Evolutionary conservation across 2,329 filamentous ascomycete species (phyloP), one percentile per base, ranked within the genome.

Genomic region (Chrysosporium queenslandicum): DNA sequence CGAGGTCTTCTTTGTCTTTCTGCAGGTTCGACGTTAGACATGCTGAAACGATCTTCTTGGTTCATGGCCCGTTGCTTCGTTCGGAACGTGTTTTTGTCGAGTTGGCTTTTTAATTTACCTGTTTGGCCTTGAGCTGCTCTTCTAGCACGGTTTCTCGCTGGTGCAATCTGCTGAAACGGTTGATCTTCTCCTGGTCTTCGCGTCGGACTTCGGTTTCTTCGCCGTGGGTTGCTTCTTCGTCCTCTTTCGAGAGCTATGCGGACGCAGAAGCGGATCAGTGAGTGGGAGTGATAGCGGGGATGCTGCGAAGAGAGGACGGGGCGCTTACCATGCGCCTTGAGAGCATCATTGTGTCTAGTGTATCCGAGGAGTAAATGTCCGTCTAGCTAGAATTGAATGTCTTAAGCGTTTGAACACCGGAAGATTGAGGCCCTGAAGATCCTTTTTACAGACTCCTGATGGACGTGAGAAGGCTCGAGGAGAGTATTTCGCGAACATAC

Each of bases 171-270:
- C 90, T 96, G 77, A 98, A 98, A 59, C 83, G 85, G 73, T 98
- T 98, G 80, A 98, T 98, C 73, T 92, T 94, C 74, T 97, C 90
- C 71, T 98, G 92, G 68, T 98, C 92, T 68, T 97, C 90, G 64
- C 90, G 86, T 55, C 92, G 86, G 54, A 98, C 92, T 70, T 96
- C 87, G 62, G 89, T 85, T 66, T 98, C 92, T 59, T 92, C 86
- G 56, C 81, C 79, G 49, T 77, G 77, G 18, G 82, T 76, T 54
- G 82, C 68, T 53, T 75, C 84, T 71, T 98, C 92, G 63, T 97
- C 91, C 68, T 95, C 91, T 66, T 88, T 94, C 42, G 87, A 88
- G 60, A 98, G 85, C 92, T 97, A 9, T n/a, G 16, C 14, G 12
- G 11, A 14, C 5, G n/a, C 11, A 34, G n/a, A 46, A 49, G 23